Base-by-base conservation (phyloP, 768 basidiomycete species). In the Gloeostereum incarnatum region DNA sequence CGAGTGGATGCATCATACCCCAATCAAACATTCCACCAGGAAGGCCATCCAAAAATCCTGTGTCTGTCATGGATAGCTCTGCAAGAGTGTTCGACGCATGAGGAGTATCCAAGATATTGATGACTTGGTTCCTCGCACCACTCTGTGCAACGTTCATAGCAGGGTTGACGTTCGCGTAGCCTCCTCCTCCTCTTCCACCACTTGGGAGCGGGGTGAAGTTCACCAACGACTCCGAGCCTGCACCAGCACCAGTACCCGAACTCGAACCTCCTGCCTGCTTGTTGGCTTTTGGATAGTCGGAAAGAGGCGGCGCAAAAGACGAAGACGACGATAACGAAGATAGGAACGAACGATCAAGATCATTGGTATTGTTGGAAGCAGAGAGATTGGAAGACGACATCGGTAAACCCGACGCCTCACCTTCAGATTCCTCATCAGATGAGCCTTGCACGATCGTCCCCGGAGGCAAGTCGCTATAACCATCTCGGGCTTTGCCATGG, bases 21-120 rank as follows among this genome's bases (percentile, higher is more conserved):
- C 84, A 90, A 56, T 89, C 85, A 58, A 87, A 90, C 84, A 90
- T 88, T 14, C 74, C 71, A 3, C 78, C 80, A 30, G 87, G 87
- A 37, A 90, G 75, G 1, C 84, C 84, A 43, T 87, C 83, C 55
- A 90, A 60, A 39, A 83, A 71, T 13, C 73, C 79, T 42, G 60
- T 72, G 52, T 86, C 82, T 14, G 73, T 71, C 63, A 77, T 65
- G 22, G 78, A 75, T 49, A 75, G 71, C 40, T 81, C 78, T 38
- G 78, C 74, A 45, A 85, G 55, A 16, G 68, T 66, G 41, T 65
- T 68, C 11, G 62, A 65, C 29, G 70, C 65, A 46, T 73, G 73
- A 17, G 73, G 68, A 3, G 65, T 71, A 49, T 86, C 84, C 17
- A 87, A 61, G 17, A 78, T 63, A 50, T 88, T 87, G 72, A 87